Percentiles rank a stretch among this genome's conserved stretches.
These are phyloP conservation scores for Lodderomyces pseudojiufengensis DNA, from an alignment of 1,139 yeast species.

Conservation along the genomic window DNA sequence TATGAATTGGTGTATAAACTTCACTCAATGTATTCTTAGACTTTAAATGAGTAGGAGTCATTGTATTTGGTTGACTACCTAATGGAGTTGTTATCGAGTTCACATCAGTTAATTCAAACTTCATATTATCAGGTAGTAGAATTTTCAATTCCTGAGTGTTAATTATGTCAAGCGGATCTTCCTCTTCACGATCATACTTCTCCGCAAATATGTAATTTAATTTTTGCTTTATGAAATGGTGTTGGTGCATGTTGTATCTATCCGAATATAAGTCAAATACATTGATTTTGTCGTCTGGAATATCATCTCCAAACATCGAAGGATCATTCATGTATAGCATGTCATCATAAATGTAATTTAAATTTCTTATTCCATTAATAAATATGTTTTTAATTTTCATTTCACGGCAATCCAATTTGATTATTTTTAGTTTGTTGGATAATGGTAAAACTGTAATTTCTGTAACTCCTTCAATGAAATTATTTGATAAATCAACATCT, in stretches of 20 bases:
- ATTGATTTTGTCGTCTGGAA: slow-evolving; percentile 24
- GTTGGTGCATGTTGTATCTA: slow-evolving; percentile 51
- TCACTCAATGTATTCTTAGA: slow-evolving; percentile 31
- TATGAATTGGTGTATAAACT: slow-evolving; percentile 66
- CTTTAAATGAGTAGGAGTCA: slow-evolving; percentile 39
- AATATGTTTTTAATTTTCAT: slow-evolving; percentile 59
- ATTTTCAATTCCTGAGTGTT: slow-evolving; percentile 72
- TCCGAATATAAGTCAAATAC: slow-evolving; percentile 42
- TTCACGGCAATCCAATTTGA: slow-evolving; percentile 80
- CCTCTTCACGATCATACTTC: slow-evolving; percentile 28
- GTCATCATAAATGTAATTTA: slow-evolving; percentile 39
- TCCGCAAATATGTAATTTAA: slow-evolving; percentile 61
- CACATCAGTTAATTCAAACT: slow-evolving; percentile 56
- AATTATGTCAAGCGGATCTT: slow-evolving; percentile 18
- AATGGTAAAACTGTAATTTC: slow-evolving; percentile 79
- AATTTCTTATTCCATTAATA: slow-evolving; percentile 46
- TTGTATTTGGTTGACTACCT: slow-evolving; percentile 31
- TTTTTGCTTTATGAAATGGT: slow-evolving; percentile 61
- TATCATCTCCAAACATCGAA: slow-evolving; percentile 21
- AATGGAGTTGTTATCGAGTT: slow-evolving; percentile 31
- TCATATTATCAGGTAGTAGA: slow-evolving; percentile 67
- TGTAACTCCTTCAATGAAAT: slow-evolving; percentile 64
- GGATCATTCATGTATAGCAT: slow-evolving; percentile 38
- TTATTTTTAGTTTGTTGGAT: slow-evolving; percentile 51
- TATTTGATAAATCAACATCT: slow-evolving; percentile 60